These are phyloP conservation scores for Lasiodiplodia hormozganensis DNA, from an alignment of 2,329 filamentous ascomycete species.

Conservation along the genomic window DNA sequence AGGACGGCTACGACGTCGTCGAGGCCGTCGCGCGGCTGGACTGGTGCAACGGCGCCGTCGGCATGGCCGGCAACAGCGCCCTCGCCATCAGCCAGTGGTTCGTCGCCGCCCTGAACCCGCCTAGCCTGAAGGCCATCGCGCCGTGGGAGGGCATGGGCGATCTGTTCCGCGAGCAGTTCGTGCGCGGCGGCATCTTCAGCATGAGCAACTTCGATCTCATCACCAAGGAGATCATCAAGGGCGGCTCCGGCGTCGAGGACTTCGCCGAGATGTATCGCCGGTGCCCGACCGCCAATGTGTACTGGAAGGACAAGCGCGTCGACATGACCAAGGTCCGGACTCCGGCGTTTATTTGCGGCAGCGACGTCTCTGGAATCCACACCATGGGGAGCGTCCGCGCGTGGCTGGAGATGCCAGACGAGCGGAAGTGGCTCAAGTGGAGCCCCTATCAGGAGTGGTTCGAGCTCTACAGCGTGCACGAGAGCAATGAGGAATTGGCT, in stretches of 20 bases:
- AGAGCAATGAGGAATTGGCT: slow-evolving; percentile 33
- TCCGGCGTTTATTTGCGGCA: slow-evolving; percentile 35
- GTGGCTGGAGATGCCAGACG: slow-evolving; percentile 32
- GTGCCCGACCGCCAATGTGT: slow-evolving; percentile 38
- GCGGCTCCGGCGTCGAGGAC: slow-evolving; percentile 48
- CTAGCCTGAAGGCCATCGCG: slow-evolving; percentile 52
- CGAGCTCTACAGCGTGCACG: slow-evolving; percentile 33
- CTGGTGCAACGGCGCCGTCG: slow-evolving; percentile 56
- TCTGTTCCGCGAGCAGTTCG: slow-evolving; percentile 56
- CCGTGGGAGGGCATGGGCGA: slow-evolving; percentile 58
- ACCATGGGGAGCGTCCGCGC: slow-evolving; percentile 35
- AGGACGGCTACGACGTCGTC: slow-evolving; percentile 56
- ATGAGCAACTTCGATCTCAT: slow-evolving; percentile 54
- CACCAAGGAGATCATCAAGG: slow-evolving; percentile 46
- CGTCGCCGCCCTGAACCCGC: slow-evolving; percentile 51
- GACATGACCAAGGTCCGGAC: slow-evolving; percentile 35
- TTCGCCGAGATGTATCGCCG: slow-evolving; percentile 51
- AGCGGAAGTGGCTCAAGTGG: slow-evolving; percentile 38
- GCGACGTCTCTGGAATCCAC: slow-evolving; percentile 33
- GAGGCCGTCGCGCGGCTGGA: slow-evolving; percentile 50
- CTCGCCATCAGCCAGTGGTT: slow-evolving; percentile 54
- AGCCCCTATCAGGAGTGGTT: slow-evolving; percentile 35
- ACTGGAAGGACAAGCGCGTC: slow-evolving; percentile 37
- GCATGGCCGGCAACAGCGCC: slow-evolving; percentile 54
- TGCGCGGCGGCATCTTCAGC: slow-evolving; percentile 45